Conservation (phyloP, 2,329 filamentous ascomycete genomes). For the Xylaria sp. region DNA sequence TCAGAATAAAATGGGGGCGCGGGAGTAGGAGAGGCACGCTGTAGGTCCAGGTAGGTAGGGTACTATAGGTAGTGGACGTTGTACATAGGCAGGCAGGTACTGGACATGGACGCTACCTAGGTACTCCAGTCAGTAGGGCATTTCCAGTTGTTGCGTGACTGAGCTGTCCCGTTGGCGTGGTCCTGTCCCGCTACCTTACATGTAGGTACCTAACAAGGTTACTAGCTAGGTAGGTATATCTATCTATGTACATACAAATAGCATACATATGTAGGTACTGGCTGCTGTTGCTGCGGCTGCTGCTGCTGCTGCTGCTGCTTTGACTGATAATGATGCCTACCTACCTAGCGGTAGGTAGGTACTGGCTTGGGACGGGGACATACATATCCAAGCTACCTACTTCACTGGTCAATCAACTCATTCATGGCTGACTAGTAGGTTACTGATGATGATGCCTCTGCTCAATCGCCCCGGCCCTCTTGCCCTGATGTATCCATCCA, state of each 20-base stretch:
- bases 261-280: background rate
- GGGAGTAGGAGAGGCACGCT: slow-evolving; percentile 11
- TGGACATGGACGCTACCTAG: background rate
- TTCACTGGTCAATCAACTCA: background rate
- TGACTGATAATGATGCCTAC: background rate
- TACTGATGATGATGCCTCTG: background rate
- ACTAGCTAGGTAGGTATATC: too few relatives aligned
- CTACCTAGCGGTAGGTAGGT: background rate
- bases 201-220: too few relatives aligned
- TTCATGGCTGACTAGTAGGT: background rate
- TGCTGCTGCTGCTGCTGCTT: background rate
- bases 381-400: background rate
- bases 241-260: too few relatives aligned
- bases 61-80: too few relatives aligned
- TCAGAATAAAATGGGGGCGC: slow-evolving; percentile 22
- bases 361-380: background rate
- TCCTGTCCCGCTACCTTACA: slow-evolving; percentile 12
- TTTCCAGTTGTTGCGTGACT: slow-evolving; percentile 6
- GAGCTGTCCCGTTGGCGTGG: slow-evolving; percentile 21
- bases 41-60: background rate
- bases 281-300: background rate
- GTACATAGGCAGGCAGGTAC: background rate
- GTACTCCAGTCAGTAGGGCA: background rate
- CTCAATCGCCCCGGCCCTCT: background rate
- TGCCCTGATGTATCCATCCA: background rate